Evolutionary conservation across 2,329 filamentous ascomycete species (phyloP), one percentile per base, ranked within the genome.

Genomic region (Alternaria angustiovoidea): DNA sequence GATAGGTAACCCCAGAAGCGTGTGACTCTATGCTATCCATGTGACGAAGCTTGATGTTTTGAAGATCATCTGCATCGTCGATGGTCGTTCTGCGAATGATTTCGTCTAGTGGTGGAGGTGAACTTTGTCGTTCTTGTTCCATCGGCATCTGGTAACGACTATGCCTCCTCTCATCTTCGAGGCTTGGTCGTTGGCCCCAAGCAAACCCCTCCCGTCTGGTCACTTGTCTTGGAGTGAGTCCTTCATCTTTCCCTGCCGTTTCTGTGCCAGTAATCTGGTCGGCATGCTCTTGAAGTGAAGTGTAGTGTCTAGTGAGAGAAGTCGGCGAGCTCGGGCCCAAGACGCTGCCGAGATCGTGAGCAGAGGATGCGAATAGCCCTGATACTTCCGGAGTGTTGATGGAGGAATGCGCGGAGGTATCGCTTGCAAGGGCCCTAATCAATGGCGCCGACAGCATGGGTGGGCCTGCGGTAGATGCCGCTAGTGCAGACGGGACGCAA

Each of bases 281-380:
- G 20, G 69, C 70, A 60, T 77, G 73, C 11, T 76, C 69, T 54
- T 71, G 68, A 4, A 75, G 55, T 34, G 73, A 66, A 26, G 59
- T 65, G 53, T 65, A 70, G 24, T 73, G 68, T 42, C 67, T 64
- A 6, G 62, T 47, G 11, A 65, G 41, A 7, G 53, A 48, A 12
- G 62, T 59, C 14, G 43, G 51, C 6, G 59, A 53, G 53, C 41
- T 52, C 20, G n/a, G 41, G 9, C 38, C 44, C n/a, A 48, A 39
- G 24, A 54, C 22, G 51, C 39, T 38, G 36, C 28, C 18, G 44
- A 43, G 16, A 38, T 62, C 51, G 44, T 51, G 38, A 12, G 49
- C 48, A 42, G 61, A 54, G 44, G 64, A 26, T 49, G 54, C 48
- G 22, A 38, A 57, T 18, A 36, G 49, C 8, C 42, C 46, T 8